Conservation (phyloP, 2,329 filamentous ascomycete species). For the Thermothelomyces thermophilus region DNA sequence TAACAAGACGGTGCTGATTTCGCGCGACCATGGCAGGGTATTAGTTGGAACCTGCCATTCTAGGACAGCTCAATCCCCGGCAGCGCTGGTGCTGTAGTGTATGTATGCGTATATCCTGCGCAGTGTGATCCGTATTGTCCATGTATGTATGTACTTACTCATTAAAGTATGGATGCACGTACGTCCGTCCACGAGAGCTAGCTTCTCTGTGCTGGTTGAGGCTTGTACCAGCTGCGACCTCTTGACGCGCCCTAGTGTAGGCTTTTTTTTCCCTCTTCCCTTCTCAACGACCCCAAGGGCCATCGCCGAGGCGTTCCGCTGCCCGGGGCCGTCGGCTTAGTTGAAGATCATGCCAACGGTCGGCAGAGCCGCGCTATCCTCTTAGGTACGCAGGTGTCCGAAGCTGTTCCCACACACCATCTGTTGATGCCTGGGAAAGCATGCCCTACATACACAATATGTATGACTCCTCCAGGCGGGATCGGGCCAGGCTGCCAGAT, state of each 20-base stretch:
- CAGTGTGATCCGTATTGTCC: too few relatives aligned
- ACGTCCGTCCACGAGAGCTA: too few relatives aligned
- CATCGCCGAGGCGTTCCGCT: neutral
- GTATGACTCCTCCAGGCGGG: too few relatives aligned
- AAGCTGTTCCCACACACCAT: too few relatives aligned
- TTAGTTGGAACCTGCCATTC: constrained; percentile 4
- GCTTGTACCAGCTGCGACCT: constrained; percentile 10
- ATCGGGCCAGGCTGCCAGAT: too few relatives aligned
- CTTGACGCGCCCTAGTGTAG: constrained; percentile 6
- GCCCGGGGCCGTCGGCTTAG: neutral
- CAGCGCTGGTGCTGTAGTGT: too few relatives aligned
- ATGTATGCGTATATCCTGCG: too few relatives aligned
- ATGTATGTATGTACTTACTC: too few relatives aligned
- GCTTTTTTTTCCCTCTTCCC: neutral
- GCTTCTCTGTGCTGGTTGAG: constrained; percentile 1
- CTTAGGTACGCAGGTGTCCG: too few relatives aligned
- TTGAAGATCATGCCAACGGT: neutral
- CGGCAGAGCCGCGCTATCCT: neutral
- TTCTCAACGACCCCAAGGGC: neutral
- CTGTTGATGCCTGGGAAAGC: too few relatives aligned
- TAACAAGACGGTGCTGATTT: constrained; percentile 1
- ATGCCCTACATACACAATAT: too few relatives aligned
- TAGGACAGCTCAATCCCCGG: neutral
- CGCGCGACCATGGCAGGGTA: constrained; percentile 1
- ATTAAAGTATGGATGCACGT: too few relatives aligned